Conservation (phyloP, 1,284 basidiomycete species). For the Rhodotorula sp. region DNA sequence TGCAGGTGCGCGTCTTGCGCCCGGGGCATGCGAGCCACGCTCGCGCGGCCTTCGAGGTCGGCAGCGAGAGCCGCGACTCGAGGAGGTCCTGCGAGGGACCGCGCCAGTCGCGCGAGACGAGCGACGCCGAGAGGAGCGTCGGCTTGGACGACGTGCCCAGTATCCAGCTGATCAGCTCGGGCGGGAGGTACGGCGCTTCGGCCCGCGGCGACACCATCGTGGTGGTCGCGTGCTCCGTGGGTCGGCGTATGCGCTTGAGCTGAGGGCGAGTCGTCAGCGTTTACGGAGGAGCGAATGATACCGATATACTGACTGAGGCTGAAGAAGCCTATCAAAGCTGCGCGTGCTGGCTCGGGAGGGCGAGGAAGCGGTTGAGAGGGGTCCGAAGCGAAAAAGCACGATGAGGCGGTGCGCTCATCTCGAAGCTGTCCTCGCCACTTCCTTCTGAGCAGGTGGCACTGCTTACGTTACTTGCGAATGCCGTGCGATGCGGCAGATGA, state of each 20-base stretch:
- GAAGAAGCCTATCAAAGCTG: too few species aligned
- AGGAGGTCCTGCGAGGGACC: slow-evolving; percentile 10
- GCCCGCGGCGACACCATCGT: neutral
- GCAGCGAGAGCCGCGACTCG: slow-evolving; percentile 10
- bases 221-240: neutral
- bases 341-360: too few species aligned
- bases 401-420: too few species aligned
- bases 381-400: too few species aligned
- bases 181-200: slow-evolving; percentile 5
- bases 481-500: too few species aligned
- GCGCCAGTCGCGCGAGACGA: slow-evolving; percentile 16
- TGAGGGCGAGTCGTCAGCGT: neutral
- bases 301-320: too few species aligned
- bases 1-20: neutral
- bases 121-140: slow-evolving; percentile 7
- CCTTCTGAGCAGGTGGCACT: too few species aligned
- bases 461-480: too few species aligned
- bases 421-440: too few species aligned
- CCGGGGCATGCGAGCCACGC: slow-evolving; percentile 1
- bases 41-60: slow-evolving; percentile 6
- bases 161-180: slow-evolving; percentile 21
- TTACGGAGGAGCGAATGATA: neutral
- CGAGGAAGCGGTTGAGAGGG: too few species aligned
- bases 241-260: neutral
- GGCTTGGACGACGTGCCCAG: neutral